Evolutionary conservation across 805 yeast genomes (phyloP), one percentile per base, ranked within the genome.

Genomic region (Dipodascus albidus): DNA sequence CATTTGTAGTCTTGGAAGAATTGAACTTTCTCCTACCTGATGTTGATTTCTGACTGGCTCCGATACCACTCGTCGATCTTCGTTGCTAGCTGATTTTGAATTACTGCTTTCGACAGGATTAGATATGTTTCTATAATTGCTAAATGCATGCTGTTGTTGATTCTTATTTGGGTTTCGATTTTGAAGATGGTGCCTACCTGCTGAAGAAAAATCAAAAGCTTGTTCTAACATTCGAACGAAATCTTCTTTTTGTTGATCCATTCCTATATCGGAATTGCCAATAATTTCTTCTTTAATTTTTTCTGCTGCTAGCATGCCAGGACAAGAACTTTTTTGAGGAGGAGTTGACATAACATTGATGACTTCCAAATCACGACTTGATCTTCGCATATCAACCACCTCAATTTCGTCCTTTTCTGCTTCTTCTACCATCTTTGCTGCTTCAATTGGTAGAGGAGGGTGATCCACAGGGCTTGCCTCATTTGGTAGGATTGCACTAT

Each of bases 21-120:
- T 47, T 4, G 47, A 22, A 50, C 41, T 15, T 52, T 54, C 21
- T 35, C 24, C 23, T 31, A 22, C 47, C 53, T 49, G 23, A 23
- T 23, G 33, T 53, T 49, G 33, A 51, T 52, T 49, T 57, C 38
- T 17, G 52, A 35, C 50, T 20, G 58, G 47, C 51, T 48, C 50
- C 22, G 54, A 58, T 21, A 58, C 49, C 35, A 53, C 48, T 9
- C 62, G 54, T 11, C 53, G 57, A 50, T 55, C 59, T 20, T 53
- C 48, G 14, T 52, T 31, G 14, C 47, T 31, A 19, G 20, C 20
- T 15, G 35, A 41, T 23, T 17, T 31, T 2, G 14, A 23, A 35
- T 3, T 17, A 9, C 21, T 15, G 15, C 20, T 22, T 21, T 49
- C 20, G 47, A 49, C 24, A 17, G 33, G 21, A 44, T 51, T 23